Percentiles rank a stretch among this genome's conserved stretches.
These are phyloP conservation scores for Aureobasidium namibiae DNA, from an alignment of 2,329 filamentous ascomycete species.

Conservation along the genomic window DNA sequence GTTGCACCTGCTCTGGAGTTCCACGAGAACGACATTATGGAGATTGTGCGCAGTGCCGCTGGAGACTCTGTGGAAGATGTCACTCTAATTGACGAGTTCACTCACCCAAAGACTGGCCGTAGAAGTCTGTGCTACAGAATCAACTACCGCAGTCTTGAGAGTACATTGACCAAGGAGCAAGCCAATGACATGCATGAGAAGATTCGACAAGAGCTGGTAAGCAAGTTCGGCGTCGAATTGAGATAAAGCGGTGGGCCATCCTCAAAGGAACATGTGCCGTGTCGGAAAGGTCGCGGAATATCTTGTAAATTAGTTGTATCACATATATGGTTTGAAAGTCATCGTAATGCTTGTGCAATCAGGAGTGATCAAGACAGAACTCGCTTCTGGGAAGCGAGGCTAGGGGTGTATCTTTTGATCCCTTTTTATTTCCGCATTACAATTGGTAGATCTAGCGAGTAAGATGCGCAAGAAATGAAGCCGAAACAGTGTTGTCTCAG, in stretches of 20 bases:
- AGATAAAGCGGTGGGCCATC: slow-evolving; percentile 38
- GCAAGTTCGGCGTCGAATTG: slow-evolving; percentile 70
- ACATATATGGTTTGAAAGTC: not conserved
- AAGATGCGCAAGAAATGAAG: not conserved
- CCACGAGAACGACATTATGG: slow-evolving; percentile 97
- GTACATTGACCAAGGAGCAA: slow-evolving; percentile 78
- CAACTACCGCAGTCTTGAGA: slow-evolving; percentile 86
- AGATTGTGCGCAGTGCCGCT: slow-evolving; percentile 74
- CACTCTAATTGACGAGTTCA: slow-evolving; percentile 73
- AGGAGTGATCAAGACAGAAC: not conserved
- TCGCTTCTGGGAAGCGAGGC: not conserved
- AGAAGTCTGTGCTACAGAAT: slow-evolving; percentile 87
- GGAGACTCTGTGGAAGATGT: slow-evolving; percentile 88
- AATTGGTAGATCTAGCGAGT: slow-evolving; percentile 10
- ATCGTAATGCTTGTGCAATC: not conserved
- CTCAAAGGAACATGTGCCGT: not conserved
- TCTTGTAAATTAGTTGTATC: slow-evolving; percentile 9
- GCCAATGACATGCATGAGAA: slow-evolving; percentile 65
- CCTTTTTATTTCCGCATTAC: slow-evolving; percentile 3
- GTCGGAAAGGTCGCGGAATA: not conserved
- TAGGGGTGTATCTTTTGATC: slow-evolving; percentile 1
- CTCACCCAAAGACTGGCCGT: slow-evolving; percentile 73
- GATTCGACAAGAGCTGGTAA: slow-evolving; percentile 57
- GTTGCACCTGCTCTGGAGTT: slow-evolving; percentile 38
- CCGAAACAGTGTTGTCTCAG: not conserved